Conservation (phyloP, 345 rosid genomes). For the Eucalyptus lansdowneana region DNA sequence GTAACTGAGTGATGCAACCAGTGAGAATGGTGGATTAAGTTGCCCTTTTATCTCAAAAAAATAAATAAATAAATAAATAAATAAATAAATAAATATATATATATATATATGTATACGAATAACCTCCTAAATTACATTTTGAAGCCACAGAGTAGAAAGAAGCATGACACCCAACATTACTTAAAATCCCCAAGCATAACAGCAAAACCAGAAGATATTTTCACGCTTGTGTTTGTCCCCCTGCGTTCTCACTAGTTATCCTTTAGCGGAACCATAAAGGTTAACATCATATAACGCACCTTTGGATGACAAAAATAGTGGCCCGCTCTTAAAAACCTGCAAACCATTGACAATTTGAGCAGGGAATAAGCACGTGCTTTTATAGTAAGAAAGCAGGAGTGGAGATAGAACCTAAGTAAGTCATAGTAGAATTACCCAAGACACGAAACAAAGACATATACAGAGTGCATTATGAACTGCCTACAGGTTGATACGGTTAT, state of each 20-base stretch:
- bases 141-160: background rate
- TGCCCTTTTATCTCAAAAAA: background rate
- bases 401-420: background rate
- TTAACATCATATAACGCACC: conserved; percentile 17
- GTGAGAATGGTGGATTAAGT: background rate
- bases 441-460: background rate
- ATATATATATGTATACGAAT: too few species aligned
- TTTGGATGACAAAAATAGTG: conserved; percentile 73
- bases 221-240: background rate
- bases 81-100: too few species aligned
- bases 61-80: too few species aligned
- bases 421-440: background rate
- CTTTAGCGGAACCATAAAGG: background rate
- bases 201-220: background rate
- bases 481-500: background rate
- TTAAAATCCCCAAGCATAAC: background rate
- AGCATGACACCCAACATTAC: background rate
- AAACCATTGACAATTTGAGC: background rate
- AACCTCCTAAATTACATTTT: background rate
- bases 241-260: background rate
- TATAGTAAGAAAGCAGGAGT: background rate
- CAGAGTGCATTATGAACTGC: background rate
- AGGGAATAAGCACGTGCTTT: background rate
- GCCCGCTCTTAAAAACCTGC: conserved; percentile 87
- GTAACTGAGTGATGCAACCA: background rate